phyloP scores from a whole-genome alignment of 176 grass and related monocot genomes.

The Phyllostachys edulis region DNA sequence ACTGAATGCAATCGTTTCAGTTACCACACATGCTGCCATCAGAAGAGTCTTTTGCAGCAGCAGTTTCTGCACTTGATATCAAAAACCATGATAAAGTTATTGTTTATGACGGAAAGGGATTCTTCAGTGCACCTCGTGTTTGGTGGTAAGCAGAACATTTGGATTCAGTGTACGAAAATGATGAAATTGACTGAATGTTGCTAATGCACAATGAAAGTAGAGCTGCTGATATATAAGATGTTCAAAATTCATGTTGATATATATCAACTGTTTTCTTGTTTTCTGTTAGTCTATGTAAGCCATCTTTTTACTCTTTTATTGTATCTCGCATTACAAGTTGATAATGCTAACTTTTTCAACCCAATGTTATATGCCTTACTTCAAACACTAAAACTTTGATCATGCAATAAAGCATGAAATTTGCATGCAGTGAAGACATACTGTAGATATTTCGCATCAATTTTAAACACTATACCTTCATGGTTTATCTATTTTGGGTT shows the following conservation, averaged over 20 bases:
- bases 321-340: neutral
- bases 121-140: slow-evolving; percentile 78
- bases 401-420: neutral
- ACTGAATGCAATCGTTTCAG: slow-evolving; percentile 35
- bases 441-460: neutral
- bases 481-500: neutral
- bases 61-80: slow-evolving; percentile 68
- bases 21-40: slow-evolving; percentile 90
- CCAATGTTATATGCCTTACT: neutral
- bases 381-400: neutral
- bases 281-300: neutral
- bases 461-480: neutral
- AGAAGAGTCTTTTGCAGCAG: slow-evolving; percentile 77
- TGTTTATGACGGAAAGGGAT: slow-evolving; percentile 89
- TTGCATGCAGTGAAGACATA: neutral
- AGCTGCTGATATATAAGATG: neutral
- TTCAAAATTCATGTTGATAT: neutral
- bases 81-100: slow-evolving; percentile 69
- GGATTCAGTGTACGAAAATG: neutral
- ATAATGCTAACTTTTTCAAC: neutral
- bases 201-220: neutral
- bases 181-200: neutral
- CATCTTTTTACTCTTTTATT: neutral
- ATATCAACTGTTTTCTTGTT: neutral
- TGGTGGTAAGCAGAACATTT: slow-evolving; percentile 71